Evolutionary conservation across 1,139 yeast genomes (phyloP).

Genomic region (Scheffersomyces lignicola): DNA sequence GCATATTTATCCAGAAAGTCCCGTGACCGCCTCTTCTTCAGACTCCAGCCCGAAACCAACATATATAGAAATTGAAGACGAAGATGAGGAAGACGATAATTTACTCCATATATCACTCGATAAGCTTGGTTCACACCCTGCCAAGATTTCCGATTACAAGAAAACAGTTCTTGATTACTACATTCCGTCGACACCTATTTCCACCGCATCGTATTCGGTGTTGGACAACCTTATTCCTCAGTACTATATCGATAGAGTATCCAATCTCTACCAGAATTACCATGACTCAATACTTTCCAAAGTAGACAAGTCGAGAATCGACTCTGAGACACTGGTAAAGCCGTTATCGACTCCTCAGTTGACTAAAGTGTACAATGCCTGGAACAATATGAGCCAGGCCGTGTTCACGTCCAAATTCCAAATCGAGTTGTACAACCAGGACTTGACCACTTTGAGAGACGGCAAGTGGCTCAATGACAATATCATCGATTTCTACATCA

Average conservation of each 20-base stretch:
- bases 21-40: too few relatives aligned
- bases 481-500: conserved; percentile 79
- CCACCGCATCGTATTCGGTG: conserved; percentile 16
- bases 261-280: conserved; percentile 13
- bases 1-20: too few relatives aligned
- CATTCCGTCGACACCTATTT: conserved; percentile 17
- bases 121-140: too few relatives aligned
- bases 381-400: conserved; percentile 21
- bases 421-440: conserved; percentile 65
- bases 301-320: conserved; percentile 18
- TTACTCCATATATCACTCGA: not conserved
- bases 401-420: conserved; percentile 30
- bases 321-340: conserved; percentile 12
- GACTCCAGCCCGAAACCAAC: too few relatives aligned
- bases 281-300: conserved; percentile 16
- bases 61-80: not conserved
- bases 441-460: conserved; percentile 68
- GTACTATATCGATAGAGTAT: conserved; percentile 16
- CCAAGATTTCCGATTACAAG: conserved; percentile 11
- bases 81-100: not conserved
- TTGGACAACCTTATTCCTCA: conserved; percentile 18
- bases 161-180: conserved; percentile 19
- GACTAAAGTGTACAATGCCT: conserved; percentile 20
- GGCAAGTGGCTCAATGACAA: conserved; percentile 89
- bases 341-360: conserved; percentile 19